Base-by-base conservation (phyloP, 2,329 filamentous ascomycete species). In the Blumeria hordei region DNA sequence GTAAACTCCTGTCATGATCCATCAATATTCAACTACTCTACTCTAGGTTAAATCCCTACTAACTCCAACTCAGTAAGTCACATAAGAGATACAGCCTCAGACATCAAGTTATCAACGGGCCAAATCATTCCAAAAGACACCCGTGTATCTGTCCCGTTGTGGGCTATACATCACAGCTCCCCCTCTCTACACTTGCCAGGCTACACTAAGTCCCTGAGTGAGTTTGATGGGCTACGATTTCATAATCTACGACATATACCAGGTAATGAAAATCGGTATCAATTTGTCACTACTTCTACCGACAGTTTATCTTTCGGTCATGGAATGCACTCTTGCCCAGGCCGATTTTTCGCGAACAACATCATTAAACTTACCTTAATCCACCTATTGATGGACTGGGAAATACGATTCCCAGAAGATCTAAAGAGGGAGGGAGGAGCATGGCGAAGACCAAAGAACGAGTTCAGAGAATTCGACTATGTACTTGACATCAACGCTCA, bases 401-500 rank as follows among this genome's bases (percentile, higher is more conserved):
- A 69, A 55, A 56, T 58, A 35, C 62, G 57, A 53, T 43, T 62
- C 14, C 14, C 10, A 21, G 18, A 47, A 10, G 44, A 47, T 21
- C 14, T 47, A 7, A 47, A 47, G n/a, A 47, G 14, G 21, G 11
- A 55, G 95, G 73, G 60, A 86, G 92, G 63, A 11, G 47, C 32
- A 16, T 28, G n/a, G 35, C n/a, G 37, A 11, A 53, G 51, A 28
- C 51, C 51, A 35, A 36, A 12, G 21, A 34, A 33, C n/a, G 11
- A n/a, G 21, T 34, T 34, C n/a, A 3, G 12, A 16, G 33, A 32
- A 36, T 52, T 35, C 21, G 28, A 52, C n/a, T 52, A 33, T 35
- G 10, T 36, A 16, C 28, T 18, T 14, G 21, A 35, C n/a, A 11
- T 8, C 6, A 33, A 34, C 9, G 49, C 49, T 34, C n/a, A n/a